Evolutionary conservation across 106 monocot species (phyloP).

Genomic region (Acanthochlamys bracteata): DNA sequence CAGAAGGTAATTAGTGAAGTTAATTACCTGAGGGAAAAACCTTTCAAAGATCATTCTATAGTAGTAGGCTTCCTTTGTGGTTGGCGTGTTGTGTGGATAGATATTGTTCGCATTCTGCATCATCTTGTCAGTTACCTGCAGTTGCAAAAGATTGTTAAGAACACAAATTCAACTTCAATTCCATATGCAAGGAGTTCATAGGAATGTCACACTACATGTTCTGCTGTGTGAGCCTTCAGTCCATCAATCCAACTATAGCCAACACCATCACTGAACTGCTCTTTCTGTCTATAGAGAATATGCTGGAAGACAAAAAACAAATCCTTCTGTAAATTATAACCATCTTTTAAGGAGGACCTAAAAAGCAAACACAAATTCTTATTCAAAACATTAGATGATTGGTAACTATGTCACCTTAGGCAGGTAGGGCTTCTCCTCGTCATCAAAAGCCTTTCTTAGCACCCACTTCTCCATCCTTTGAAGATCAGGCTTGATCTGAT

Average conservation of each 20-base stretch:
- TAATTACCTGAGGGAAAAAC: constrained; percentile 46
- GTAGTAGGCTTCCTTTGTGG: constrained; percentile 59
- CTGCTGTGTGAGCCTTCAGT: constrained; percentile 44
- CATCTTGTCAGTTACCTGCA: constrained; percentile 53
- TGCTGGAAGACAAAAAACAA: constrained; percentile 20
- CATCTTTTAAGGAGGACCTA: too few relatives aligned
- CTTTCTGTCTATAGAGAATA: constrained; percentile 62
- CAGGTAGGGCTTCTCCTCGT: constrained; percentile 50
- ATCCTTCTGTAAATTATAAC: too few relatives aligned
- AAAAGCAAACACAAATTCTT: too few relatives aligned
- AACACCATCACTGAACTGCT: constrained; percentile 71
- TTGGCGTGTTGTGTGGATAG: constrained; percentile 51
- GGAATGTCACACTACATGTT: constrained; percentile 17
- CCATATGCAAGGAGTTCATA: not conserved
- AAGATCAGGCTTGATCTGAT: constrained; percentile 48
- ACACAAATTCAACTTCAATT: not conserved
- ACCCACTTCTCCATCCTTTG: constrained; percentile 59
- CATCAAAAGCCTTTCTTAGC: constrained; percentile 54
- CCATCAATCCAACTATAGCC: constrained; percentile 71
- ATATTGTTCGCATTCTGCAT: constrained; percentile 46
- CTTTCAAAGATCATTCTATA: constrained; percentile 53
- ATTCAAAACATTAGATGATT: not conserved
- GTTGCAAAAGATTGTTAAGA: constrained; percentile 1
- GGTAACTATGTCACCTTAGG: too few relatives aligned
- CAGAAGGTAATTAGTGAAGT: not conserved